These are phyloP conservation scores for Debaryomycetaceae sp. DNA, from an alignment of 1,139 yeast species.

Conservation along the genomic window DNA sequence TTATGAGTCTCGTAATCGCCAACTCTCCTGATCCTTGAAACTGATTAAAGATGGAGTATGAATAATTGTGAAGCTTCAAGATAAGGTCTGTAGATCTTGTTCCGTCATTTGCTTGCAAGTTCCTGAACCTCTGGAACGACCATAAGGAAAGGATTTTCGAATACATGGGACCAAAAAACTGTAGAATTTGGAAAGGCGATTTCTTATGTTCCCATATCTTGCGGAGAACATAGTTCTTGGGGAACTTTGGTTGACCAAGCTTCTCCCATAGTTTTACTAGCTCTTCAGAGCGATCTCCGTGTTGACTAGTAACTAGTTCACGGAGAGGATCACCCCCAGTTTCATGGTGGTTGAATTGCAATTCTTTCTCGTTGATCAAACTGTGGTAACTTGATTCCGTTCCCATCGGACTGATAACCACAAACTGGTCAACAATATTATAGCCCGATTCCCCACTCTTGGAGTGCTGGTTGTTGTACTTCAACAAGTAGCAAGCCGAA, in stretches of 20 bases:
- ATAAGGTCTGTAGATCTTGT: constrained; percentile 20
- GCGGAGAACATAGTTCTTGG: constrained; percentile 28
- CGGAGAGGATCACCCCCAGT: constrained; percentile 25
- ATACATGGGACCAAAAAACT: constrained; percentile 37
- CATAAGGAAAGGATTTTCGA: constrained; percentile 40
- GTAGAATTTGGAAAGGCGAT: constrained; percentile 42
- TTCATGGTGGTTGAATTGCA: constrained; percentile 34
- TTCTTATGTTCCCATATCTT: constrained; percentile 38
- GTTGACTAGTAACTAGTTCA: constrained; percentile 21
- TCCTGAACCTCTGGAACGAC: constrained; percentile 40
- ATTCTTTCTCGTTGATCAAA: constrained; percentile 28
- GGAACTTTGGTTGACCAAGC: constrained; percentile 40
- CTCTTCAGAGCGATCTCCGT: constrained; percentile 19
- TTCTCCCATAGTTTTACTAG: constrained; percentile 26
- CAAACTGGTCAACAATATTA: constrained; percentile 25
- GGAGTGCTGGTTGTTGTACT: constrained; percentile 24
- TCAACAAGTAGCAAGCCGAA: constrained; percentile 39
- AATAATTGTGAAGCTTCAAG: constrained; percentile 39
- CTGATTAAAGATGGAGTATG: constrained; percentile 43
- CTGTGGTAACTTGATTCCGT: constrained; percentile 39
- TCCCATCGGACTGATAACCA: constrained; percentile 46
- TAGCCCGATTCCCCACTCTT: constrained; percentile 6
- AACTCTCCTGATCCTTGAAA: constrained; percentile 45
- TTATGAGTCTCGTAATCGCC: constrained; percentile 41
- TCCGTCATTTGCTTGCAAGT: constrained; percentile 19